Percentiles rank a stretch among this genome's conserved stretches.
phyloP scores from a whole-genome alignment of 2,329 filamentous ascomycete species.

The Sporothrix protearum region DNA sequence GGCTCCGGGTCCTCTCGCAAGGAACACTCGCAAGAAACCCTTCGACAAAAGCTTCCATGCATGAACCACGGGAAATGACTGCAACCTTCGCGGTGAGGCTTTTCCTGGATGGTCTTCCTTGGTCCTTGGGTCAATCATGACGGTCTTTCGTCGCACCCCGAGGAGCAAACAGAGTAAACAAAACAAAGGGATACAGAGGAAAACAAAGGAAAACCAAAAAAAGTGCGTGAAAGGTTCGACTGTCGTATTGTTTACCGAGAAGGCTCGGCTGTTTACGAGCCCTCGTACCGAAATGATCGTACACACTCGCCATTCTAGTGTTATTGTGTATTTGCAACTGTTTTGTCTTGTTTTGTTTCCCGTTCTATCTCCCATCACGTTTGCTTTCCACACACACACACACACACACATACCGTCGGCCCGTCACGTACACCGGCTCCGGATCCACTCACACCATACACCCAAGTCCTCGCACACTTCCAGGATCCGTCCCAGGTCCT shows the following conservation, averaged over 20 bases:
- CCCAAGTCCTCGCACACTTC: constrained; percentile 52
- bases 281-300: constrained; percentile 2
- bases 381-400: background rate
- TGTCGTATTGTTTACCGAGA: background rate
- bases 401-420: background rate
- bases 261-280: background rate
- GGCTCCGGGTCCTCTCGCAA: background rate
- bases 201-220: background rate
- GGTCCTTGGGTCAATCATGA: background rate
- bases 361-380: background rate
- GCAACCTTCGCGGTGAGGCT: background rate
- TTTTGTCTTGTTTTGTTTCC: background rate
- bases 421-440: constrained; percentile 35
- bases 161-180: background rate
- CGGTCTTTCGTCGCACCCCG: background rate
- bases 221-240: background rate
- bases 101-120: background rate
- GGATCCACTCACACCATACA: constrained; percentile 53
- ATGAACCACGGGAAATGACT: constrained; percentile 23
- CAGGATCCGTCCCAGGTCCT: constrained; percentile 45
- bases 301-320: background rate
- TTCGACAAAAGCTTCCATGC: constrained; percentile 23
- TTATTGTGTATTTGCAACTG: background rate
- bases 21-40: background rate
- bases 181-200: background rate